Evolutionary conservation across 345 rosid species (phyloP).

Genomic region (Eucalyptus albens): DNA sequence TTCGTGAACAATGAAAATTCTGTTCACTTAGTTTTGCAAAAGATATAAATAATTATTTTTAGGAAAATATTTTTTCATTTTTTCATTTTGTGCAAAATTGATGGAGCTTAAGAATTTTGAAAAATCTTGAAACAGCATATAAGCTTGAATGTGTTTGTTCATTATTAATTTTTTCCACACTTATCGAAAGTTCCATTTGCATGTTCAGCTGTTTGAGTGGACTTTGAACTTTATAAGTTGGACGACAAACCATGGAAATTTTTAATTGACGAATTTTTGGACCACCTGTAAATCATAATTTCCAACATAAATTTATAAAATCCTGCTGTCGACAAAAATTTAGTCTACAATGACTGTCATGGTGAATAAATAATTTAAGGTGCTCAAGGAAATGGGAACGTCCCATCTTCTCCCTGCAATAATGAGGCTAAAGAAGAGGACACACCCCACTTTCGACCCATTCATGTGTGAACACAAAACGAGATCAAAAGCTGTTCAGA

Average conservation of each 20-base stretch:
- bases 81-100: no score
- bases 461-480: background rate
- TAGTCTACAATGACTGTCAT: background rate
- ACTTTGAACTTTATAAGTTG: background rate
- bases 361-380: background rate
- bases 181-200: background rate
- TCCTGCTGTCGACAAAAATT: background rate
- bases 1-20: rapidly evolving
- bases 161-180: background rate
- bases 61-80: rapidly evolving
- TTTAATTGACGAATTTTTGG: background rate
- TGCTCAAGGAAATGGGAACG: background rate
- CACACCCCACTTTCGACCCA: background rate
- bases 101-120: background rate
- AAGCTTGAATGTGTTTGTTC: background rate
- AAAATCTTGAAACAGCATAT: no score
- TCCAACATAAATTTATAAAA: background rate
- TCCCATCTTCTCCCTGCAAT: background rate
- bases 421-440: background rate
- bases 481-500: background rate
- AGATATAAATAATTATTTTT: no score
- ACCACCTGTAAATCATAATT: background rate
- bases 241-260: background rate
- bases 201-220: background rate
- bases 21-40: rapidly evolving